A percentile compares a stretch with the other conserved stretches of the same genome.
phyloP scores from a whole-genome alignment of 192 early-diverging fungal species.

The Entomortierella beljakovae region DNA sequence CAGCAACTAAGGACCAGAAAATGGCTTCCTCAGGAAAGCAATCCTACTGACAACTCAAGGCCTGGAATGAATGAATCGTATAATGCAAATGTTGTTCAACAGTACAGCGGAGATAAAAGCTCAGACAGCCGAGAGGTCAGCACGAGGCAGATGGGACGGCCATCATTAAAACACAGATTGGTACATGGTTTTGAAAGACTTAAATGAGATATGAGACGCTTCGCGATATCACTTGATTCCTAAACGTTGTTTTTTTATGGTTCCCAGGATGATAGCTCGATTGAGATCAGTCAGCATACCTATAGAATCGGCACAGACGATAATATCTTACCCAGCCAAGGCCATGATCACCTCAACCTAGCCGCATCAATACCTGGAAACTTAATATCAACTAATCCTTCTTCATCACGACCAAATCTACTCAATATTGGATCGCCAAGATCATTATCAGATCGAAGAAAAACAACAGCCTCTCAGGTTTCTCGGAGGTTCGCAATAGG shows the following conservation, averaged over 20 bases:
- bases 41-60: background rate
- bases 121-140: background rate
- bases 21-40: background rate
- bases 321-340: background rate
- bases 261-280: constrained; percentile 1
- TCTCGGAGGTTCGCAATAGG: background rate
- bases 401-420: background rate
- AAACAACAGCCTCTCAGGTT: background rate
- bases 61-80: background rate
- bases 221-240: background rate
- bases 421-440: background rate
- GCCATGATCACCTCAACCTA: background rate
- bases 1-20: background rate
- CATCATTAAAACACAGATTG: constrained; percentile 11
- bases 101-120: no score
- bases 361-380: no score
- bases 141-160: background rate
- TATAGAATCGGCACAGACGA: no score
- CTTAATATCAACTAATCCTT: no score
- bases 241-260: background rate
- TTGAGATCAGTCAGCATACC: background rate
- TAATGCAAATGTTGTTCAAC: background rate
- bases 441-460: constrained; percentile 6
- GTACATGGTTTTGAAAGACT: background rate
- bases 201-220: no score